Evolutionary conservation across 1,284 basidiomycete species (phyloP).

Genomic region (Schizophyllum commune): DNA sequence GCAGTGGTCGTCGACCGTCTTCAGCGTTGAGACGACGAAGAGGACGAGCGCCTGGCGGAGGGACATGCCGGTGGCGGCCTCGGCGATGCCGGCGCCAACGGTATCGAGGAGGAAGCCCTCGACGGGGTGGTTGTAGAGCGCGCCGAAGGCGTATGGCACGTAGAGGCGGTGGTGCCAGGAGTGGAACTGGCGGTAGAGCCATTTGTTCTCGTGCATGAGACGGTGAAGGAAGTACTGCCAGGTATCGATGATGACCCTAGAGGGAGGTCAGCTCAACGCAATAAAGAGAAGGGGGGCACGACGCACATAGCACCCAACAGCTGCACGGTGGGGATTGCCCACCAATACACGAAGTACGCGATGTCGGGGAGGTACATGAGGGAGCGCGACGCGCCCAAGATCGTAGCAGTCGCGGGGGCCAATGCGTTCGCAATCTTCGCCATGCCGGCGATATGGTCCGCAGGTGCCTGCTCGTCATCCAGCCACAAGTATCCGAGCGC

Average conservation of each 20-base stretch:
- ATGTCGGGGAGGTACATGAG: slow-evolving; percentile 38
- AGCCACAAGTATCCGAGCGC: slow-evolving; percentile 66
- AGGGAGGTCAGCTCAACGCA: slow-evolving; percentile 9
- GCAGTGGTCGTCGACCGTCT: slow-evolving; percentile 98
- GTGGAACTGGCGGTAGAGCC: slow-evolving; percentile 88
- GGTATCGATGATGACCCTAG: slow-evolving; percentile 90
- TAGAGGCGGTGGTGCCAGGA: slow-evolving; percentile 95
- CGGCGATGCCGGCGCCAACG: slow-evolving; percentile 75
- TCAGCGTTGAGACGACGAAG: slow-evolving; percentile 80
- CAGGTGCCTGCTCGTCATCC: slow-evolving; percentile 37
- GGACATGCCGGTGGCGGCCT: slow-evolving; percentile 64
- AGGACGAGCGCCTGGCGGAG: slow-evolving; percentile 82
- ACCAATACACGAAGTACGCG: slow-evolving; percentile 86
- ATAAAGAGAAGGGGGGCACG: background rate
- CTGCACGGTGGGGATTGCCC: slow-evolving; percentile 78
- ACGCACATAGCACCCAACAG: slow-evolving; percentile 82
- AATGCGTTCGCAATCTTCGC: slow-evolving; percentile 32
- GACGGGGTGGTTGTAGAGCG: slow-evolving; percentile 95
- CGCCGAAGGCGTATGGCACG: slow-evolving; percentile 95
- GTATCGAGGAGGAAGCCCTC: slow-evolving; percentile 93
- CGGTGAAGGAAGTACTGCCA: slow-evolving; percentile 99
- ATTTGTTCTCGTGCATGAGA: slow-evolving; percentile 85
- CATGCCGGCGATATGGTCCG: slow-evolving; percentile 48
- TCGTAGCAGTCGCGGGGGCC: slow-evolving; percentile 32
- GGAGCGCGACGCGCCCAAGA: slow-evolving; percentile 30